Conservation (phyloP, 495 filamentous ascomycete species). For the Hypoxylon rickii region DNA sequence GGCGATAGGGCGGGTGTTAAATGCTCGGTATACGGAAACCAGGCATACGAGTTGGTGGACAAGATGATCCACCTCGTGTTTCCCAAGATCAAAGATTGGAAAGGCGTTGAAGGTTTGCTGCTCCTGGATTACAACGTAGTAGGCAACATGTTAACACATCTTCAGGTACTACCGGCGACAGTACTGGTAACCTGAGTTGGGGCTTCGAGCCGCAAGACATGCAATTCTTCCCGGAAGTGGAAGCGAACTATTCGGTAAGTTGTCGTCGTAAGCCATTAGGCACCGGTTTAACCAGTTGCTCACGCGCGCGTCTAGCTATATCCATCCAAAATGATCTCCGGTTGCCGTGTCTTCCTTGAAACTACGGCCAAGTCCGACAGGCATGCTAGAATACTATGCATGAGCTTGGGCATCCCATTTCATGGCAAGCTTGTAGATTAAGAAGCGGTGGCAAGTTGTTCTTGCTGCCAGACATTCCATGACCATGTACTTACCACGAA, state of each 20-base stretch:
- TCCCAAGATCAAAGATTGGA: constrained; percentile 94
- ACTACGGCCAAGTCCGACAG: constrained; percentile 87
- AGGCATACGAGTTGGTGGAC: constrained; percentile 85
- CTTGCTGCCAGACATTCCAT: neutral
- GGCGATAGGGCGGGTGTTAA: constrained; percentile 67
- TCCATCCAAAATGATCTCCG: constrained; percentile 90
- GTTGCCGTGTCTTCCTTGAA: constrained; percentile 83
- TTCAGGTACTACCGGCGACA: constrained; percentile 68
- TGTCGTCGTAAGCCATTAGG: constrained; percentile 9
- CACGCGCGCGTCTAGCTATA: constrained; percentile 58
- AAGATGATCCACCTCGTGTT: constrained; percentile 86
- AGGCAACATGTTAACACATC: constrained; percentile 5
- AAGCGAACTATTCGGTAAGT: constrained; percentile 90
- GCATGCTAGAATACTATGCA: constrained; percentile 85
- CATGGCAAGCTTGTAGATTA: constrained; percentile 65
- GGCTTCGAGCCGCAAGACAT: constrained; percentile 74
- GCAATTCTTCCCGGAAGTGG: constrained; percentile 86
- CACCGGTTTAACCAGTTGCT: constrained; percentile 36
- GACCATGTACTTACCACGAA: constrained; percentile 25
- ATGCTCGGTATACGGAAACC: constrained; percentile 72
- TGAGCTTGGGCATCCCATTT: constrained; percentile 82
- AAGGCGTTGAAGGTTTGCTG: constrained; percentile 70
- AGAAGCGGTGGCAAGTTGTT: neutral
- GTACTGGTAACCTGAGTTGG: constrained; percentile 82
- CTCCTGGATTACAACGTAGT: too few species aligned